Evolutionary conservation across 257 asterid species (phyloP), one percentile per base, ranked within the genome.

Genomic region (Penstemon davidsonii): DNA sequence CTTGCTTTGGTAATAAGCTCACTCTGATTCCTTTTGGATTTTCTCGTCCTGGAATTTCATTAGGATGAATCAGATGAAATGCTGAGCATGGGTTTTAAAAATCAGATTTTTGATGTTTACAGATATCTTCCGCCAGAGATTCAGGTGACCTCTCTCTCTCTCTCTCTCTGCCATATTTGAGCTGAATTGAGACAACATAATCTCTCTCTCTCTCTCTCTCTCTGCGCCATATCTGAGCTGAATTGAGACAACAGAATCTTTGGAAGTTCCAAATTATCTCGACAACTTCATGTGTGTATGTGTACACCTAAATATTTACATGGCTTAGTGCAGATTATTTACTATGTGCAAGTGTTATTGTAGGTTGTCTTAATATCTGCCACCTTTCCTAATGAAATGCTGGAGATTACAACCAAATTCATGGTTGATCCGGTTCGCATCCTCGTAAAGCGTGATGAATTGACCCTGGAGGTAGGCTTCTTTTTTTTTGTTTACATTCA

Each of bases 1-100:
- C 46, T 53, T 63, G 41, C 33, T 25, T 25, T 25, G 33, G 33
- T 25, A 25, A 25, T 25, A 25, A 25, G 33, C 2, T 25, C 2
- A 25, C 33, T 25, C 33, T 25, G 33, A 25, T 25, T 25, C 33
- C 33, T 25, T 25, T 25, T 25, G 33, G 33, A 25, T 25, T 53
- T 45, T 37, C 56, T 40, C 43, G 67, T 45, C 68, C 37, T 57
- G 68, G 42, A 56, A 54, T 52, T 43, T 77, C 61, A 13, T 33
- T 38, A 93, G 99, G 99, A 93, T 71, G 99, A 93, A 76, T 93
- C 99, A 56, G 99, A 93, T 79, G 99, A 93, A 85, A 93, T 93
- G 99, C 69, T 93, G 89, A 90, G 96, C 82, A 88, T 96, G 60
- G 99, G 99, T 56, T 93, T 93, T 69, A 93, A 93, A 87, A 97